Base-by-base conservation (phyloP, 352 stramenopile genomes). In the Globisporangium alternatum region DNA sequence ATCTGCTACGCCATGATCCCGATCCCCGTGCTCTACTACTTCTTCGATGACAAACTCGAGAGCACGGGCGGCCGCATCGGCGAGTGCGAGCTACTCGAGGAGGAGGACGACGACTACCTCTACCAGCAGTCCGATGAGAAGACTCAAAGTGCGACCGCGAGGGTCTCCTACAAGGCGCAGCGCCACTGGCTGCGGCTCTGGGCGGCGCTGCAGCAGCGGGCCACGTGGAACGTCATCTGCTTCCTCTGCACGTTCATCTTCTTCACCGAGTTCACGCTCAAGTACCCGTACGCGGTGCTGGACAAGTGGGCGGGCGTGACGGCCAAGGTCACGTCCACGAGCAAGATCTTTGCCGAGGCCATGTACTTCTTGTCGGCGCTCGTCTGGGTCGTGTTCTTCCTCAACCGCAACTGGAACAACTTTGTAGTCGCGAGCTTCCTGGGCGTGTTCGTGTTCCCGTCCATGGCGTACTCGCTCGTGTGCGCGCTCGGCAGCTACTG, bases 241-340 rank as follows among this genome's bases (percentile, higher is more conserved):
- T 84, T 80, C 57, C 65, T 84, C 21, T 71, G 78, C 39, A 60
- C 74, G 19, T 84, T 78, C 49, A 65, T 84, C 35, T 75, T 84
- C 62, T 76, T 84, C 54, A 75, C 56, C 22, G 76, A 84, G 48
- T 84, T 84, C 49, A 78, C 76, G 17, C 56, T 84, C 10, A 71
- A 64, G 31, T 84, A 84, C 45, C 69, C 76, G 25, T 74, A 70
- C 5, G 66, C 39, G 2, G 59, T 76, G 28, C 64, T 84, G 2
- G 69, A 80, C 47, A 61, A 75, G 54, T 84, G 76, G 76, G 77
- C 64, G 25, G 60, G 56, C 2, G 73, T 81, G 60, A 78, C 70
- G n/a, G 43, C 63, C 8, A 73, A 73, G 47, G 65, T 62, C 25
- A 67, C 56, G 35, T 77, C 76, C 4, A 66, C 45, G 7, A 68